Evolutionary conservation across 345 rosid genomes (phyloP).

Genomic region (Moricandia arvensis): DNA sequence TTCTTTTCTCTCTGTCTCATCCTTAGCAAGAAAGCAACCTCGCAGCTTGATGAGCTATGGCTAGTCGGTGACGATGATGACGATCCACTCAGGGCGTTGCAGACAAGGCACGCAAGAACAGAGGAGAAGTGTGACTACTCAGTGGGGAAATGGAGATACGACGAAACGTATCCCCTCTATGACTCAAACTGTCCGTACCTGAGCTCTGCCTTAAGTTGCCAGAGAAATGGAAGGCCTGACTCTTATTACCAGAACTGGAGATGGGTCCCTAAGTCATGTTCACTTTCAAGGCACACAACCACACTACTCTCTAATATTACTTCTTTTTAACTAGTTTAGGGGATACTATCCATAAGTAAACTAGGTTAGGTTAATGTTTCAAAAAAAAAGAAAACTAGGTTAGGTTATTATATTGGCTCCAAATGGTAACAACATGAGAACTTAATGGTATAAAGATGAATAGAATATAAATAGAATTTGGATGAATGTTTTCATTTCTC

Average conservation of each 20-base stretch:
- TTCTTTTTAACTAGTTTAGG: neutral
- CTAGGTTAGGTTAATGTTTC: neutral
- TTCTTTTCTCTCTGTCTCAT: conserved; percentile 21
- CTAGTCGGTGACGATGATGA: conserved; percentile 30
- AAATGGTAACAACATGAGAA: neutral
- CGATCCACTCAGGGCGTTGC: conserved; percentile 37
- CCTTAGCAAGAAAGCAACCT: conserved; percentile 13
- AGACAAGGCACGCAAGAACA: conserved; percentile 32
- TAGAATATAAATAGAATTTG: neutral
- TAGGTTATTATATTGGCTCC: neutral
- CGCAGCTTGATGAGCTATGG: conserved; percentile 38
- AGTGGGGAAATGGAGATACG: conserved; percentile 78
- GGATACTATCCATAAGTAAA: neutral
- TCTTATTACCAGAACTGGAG: conserved; percentile 87
- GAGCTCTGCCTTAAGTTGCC: conserved; percentile 73
- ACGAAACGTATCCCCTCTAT: conserved; percentile 75
- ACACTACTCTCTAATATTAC: neutral
- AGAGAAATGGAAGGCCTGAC: conserved; percentile 89
- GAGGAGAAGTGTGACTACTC: conserved; percentile 55
- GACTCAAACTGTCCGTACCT: conserved; percentile 81
- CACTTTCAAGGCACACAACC: conserved; percentile 65
- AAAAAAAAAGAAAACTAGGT: neutral
- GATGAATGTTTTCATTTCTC: neutral
- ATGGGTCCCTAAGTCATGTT: conserved; percentile 79
- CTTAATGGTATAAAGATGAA: neutral